Base-by-base conservation (phyloP, 2,329 filamentous ascomycete species). In the Penicillium griseofulvum region DNA sequence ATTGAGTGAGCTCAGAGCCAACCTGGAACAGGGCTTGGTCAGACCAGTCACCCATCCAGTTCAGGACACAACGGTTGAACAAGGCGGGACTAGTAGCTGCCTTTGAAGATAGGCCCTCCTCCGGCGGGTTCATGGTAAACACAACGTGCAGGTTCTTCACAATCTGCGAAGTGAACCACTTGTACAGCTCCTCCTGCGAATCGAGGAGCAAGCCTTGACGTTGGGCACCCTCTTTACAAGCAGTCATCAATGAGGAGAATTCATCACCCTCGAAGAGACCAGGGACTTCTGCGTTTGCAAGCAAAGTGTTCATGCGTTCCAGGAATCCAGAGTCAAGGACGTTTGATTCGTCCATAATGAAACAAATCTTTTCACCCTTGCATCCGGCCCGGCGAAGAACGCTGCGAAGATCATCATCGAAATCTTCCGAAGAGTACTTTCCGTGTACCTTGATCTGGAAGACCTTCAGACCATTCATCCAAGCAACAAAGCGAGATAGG, bases 381-480 rank as follows among this genome's bases (percentile, higher is more conserved):
- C 93, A 97, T 60, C 94, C 94, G 65, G 91, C 95, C 54, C 94
- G 86, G 43, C 94, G 88, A 38, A 99, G 84, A 9, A 99, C 94
- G 70, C 92, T 93, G 62, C 95, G 86, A 34, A 99, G 80, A 73
- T 99, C 94, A 55, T 99, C 95, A 70, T 99, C 94, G 70, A 99
- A 99, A 76, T 99, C 94, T 71, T 97, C 94, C 1, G 90, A 90
- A 16, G 94, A 97, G 76, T 99, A 99, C 71, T 93, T 97, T 62
- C 94, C 94, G 68, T 99, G 94, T 0, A 99, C 94, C 81, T 99
- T 99, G 82, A 99, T 99, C 77, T 99, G 94, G 82, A 97, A 99
- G 38, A 99, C 92, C 72, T 93, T 96, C 57, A 99, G 82, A 56
- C 95, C 95, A 68, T 99, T 99, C 94, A 99, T 99, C 94, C 94